A percentile compares a stretch with the other conserved stretches of the same genome.
phyloP scores from a whole-genome alignment of 768 basidiomycete genomes.

The Lyophyllum atratum region DNA sequence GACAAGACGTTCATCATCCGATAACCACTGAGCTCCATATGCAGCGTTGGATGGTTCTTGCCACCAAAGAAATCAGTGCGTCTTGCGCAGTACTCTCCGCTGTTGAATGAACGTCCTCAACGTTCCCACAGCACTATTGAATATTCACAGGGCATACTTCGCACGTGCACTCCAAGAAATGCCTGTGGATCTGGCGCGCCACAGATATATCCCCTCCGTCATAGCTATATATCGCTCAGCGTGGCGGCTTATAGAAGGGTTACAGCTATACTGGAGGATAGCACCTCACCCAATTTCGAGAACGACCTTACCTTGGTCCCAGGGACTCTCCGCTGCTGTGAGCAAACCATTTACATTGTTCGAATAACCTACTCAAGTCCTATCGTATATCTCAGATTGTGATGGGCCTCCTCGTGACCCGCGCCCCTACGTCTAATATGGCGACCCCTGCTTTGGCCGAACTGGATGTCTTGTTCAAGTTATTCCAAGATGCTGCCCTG shows the following conservation, averaged over 20 bases:
- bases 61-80: slow-evolving; percentile 52
- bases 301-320: slow-evolving; percentile 62
- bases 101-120: background rate
- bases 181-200: slow-evolving; percentile 56
- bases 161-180: slow-evolving; percentile 64
- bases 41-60: slow-evolving; percentile 45
- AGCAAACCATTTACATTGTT: slow-evolving; percentile 21
- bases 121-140: slow-evolving; percentile 49
- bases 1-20: slow-evolving; percentile 8
- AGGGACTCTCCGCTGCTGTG: slow-evolving; percentile 65
- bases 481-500: slow-evolving; percentile 51
- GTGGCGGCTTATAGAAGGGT: slow-evolving; percentile 59
- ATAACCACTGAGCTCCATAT: slow-evolving; percentile 30
- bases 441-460: slow-evolving; percentile 49
- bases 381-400: slow-evolving; percentile 43
- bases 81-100: background rate
- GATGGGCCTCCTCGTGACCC: slow-evolving; percentile 56
- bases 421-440: slow-evolving; percentile 50
- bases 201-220: slow-evolving; percentile 69
- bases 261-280: slow-evolving; percentile 42
- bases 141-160: slow-evolving; percentile 69
- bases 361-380: background rate
- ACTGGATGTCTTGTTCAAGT: slow-evolving; percentile 40
- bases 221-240: slow-evolving; percentile 73
- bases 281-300: slow-evolving; percentile 46